Base-by-base conservation (phyloP, 2,329 filamentous ascomycete species). In the Xylariaceae sp. region DNA sequence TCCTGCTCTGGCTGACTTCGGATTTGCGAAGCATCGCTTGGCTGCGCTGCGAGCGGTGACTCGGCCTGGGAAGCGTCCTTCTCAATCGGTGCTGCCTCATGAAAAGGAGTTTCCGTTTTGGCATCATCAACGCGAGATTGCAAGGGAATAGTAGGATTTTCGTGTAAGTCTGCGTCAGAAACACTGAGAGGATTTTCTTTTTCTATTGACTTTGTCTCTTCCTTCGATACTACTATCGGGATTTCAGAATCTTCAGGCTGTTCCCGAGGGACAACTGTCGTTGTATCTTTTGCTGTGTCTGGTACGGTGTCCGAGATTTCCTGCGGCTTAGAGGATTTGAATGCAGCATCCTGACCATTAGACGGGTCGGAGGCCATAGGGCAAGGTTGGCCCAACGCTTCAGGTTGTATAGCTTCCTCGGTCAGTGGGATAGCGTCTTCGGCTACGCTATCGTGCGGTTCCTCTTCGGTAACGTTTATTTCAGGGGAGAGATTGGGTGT, bases 211-310 rank as follows among this genome's bases (percentile, higher is more conserved):
- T 64, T 62, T 45, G 64, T 63, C 19, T 61, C 56, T 52, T 73
- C 71, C 57, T 72, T 71, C 30, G 63, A 62, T 53, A 68, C 70
- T 55, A 67, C 69, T 19, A 58, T 56, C 7, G 56, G 50, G 12
- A 54, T 36, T n/a, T 56, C 59, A 32, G 56, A 54, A 16, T 66
- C 61, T 18, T 63, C 44, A 12, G 21, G 43, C 43, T 43, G 16
- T 15, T 55, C 53, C 36, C 51, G 54, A 41, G 12, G 12, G 8
- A 18, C 8, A 29, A 54, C 54, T 7, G 7, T 22, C 29, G 32
- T 29, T 46, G 18, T 46, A 3, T 47, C 47, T 12, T 44, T 34
- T 41, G 30, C 15, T 43, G 37, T 13, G n/a, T 32, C 32, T 45
- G 30, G 15, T 36, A 13, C 5, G 44, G 2, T 34, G 3, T 34